Percentiles rank a stretch among this genome's conserved stretches.
phyloP scores from a whole-genome alignment of 164 flowering plant species.

The Dillenia suffruticosa region DNA sequence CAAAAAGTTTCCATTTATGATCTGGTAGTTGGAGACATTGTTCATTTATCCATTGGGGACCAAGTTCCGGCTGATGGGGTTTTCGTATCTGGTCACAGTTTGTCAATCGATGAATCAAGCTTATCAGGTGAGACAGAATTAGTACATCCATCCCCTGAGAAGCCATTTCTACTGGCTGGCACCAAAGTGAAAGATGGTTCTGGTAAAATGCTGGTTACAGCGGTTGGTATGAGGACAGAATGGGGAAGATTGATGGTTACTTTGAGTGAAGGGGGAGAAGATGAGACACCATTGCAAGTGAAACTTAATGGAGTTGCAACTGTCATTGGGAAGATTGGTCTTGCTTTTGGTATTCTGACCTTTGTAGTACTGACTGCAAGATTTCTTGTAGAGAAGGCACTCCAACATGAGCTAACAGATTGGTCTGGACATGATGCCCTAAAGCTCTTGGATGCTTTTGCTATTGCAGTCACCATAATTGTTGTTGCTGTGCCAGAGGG shows the following conservation, averaged over 20 bases:
- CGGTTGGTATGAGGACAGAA: constrained; percentile 59
- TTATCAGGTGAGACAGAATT: constrained; percentile 51
- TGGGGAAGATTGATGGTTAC: constrained; percentile 59
- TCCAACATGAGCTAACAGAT: constrained; percentile 13
- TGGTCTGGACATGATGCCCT: constrained; percentile 38
- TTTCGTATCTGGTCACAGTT: constrained; percentile 33
- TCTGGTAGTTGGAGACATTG: constrained; percentile 49
- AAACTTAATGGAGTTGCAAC: constrained; percentile 66
- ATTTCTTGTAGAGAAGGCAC: constrained; percentile 29
- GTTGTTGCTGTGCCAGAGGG: constrained; percentile 75
- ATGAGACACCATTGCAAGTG: constrained; percentile 17
- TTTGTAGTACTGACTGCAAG: constrained; percentile 37
- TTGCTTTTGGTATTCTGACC: constrained; percentile 49
- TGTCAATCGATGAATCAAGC: constrained; percentile 45
- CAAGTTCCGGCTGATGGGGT: constrained; percentile 54
- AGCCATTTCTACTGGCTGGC: constrained; percentile 48
- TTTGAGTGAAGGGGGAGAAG: constrained; percentile 38
- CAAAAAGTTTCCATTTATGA: constrained; percentile 42
- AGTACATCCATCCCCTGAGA: constrained; percentile 17
- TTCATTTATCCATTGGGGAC: constrained; percentile 49
- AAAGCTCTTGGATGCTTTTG: constrained; percentile 36
- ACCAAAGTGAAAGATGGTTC: constrained; percentile 58
- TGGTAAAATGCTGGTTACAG: constrained; percentile 45
- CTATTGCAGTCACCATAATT: constrained; percentile 50
- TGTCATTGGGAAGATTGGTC: constrained; percentile 53